Conservation (phyloP, 345 rosid species). For the Mallotus nudiflorus region DNA sequence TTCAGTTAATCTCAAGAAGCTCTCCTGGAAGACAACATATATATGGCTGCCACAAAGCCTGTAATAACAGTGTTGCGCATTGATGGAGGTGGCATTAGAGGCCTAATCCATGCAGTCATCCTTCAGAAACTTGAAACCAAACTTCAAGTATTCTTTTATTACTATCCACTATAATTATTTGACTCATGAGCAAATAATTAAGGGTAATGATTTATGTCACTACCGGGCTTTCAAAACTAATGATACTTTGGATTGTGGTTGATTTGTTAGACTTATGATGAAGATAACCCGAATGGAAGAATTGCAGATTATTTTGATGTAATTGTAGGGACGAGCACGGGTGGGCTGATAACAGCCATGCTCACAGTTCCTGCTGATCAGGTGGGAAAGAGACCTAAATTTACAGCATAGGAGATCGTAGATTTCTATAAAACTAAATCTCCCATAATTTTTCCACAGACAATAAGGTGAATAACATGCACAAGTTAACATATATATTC, state of each 20-base stretch:
- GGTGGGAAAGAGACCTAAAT: constrained; percentile 2
- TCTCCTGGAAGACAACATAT: too few species aligned
- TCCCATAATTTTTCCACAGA: constrained; percentile 25
- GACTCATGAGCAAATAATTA: too few species aligned
- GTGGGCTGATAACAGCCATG: constrained; percentile 15
- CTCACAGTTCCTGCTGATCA: background rate
- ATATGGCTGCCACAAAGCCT: too few species aligned
- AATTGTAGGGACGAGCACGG: constrained; percentile 21
- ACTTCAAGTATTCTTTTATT: too few species aligned
- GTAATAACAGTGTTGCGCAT: constrained; percentile 24
- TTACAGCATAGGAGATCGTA: constrained; percentile 22
- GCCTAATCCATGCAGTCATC: constrained; percentile 27
- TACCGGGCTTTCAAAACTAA: too few species aligned
- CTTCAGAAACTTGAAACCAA: constrained; percentile 21
- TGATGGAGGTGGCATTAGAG: constrained; percentile 33
- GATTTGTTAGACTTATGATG: too few species aligned
- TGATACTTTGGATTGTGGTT: too few species aligned
- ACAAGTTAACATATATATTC: too few species aligned
- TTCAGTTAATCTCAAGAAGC: too few species aligned
- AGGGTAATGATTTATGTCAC: too few species aligned
- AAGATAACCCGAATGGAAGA: background rate
- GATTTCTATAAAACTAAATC: constrained; percentile 11
- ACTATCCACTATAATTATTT: too few species aligned
- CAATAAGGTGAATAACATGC: too few species aligned
- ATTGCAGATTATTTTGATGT: constrained; percentile 17